Percentiles rank a stretch among this genome's conserved stretches.
phyloP scores from a whole-genome alignment of 2,329 filamentous ascomycete genomes.

The Nannizziopsis barbatae region DNA sequence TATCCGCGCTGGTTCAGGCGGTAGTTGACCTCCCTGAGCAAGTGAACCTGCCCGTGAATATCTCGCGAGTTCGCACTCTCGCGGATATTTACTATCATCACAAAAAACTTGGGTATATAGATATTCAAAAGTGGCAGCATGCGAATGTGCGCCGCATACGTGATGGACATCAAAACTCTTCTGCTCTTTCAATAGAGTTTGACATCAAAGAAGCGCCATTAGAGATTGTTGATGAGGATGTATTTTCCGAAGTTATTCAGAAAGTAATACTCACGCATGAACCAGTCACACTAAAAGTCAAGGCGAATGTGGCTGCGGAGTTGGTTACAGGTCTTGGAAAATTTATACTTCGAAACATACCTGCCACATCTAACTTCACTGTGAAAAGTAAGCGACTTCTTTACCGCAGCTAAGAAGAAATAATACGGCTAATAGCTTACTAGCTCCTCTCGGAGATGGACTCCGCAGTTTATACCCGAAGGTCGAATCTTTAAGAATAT shows the following conservation, averaged over 20 bases:
- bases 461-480: conserved; percentile 48
- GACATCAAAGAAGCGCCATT: conserved; percentile 68
- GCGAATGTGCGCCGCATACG: conserved; percentile 67
- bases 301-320: conserved; percentile 71
- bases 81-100: conserved; percentile 71
- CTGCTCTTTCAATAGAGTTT: conserved; percentile 62
- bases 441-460: conserved; percentile 50
- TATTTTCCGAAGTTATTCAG: conserved; percentile 72
- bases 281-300: conserved; percentile 59
- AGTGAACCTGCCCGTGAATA: conserved; percentile 73
- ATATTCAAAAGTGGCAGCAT: conserved; percentile 69
- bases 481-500: conserved; percentile 59
- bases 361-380: conserved; percentile 70
- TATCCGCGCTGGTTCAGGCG: conserved; percentile 74
- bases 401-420: conserved; percentile 21
- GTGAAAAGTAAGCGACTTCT: conserved; percentile 71
- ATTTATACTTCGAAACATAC: conserved; percentile 71
- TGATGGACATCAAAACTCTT: conserved; percentile 45
- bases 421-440: conserved; percentile 19
- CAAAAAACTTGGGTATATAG: conserved; percentile 67
- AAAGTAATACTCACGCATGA: conserved; percentile 63
- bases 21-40: conserved; percentile 69
- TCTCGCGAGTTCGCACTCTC: conserved; percentile 62
- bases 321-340: conserved; percentile 71
- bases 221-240: conserved; percentile 64